Conservation (phyloP, 1,139 yeast species). For the Suhomyces bolitotheri region DNA sequence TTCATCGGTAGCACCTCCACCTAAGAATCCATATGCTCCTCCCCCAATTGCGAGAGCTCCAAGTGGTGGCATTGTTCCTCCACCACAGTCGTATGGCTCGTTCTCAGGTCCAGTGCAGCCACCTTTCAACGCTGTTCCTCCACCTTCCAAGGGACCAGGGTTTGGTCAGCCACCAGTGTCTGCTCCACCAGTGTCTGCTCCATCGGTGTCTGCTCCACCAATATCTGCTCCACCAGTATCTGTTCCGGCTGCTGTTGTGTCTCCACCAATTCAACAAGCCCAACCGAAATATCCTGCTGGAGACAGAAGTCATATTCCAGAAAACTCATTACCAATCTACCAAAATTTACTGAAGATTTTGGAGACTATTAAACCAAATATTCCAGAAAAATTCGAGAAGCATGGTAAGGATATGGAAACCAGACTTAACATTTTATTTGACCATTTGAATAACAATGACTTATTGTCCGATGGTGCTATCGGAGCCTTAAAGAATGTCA, state of each 20-base stretch:
- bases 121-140: conserved; percentile 22
- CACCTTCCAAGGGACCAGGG: conserved; percentile 16
- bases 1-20: conserved; percentile 20
- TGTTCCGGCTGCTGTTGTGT: conserved; percentile 11
- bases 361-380: conserved; percentile 64
- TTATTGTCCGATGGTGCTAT: conserved; percentile 60
- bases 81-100: conserved; percentile 19
- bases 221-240: conserved; percentile 10
- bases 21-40: conserved; percentile 47
- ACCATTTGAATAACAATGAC: conserved; percentile 76
- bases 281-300: conserved; percentile 60
- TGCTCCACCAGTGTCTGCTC: conserved; percentile 8
- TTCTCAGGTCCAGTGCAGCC: conserved; percentile 5
- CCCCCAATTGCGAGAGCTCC: conserved; percentile 5
- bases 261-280: conserved; percentile 20
- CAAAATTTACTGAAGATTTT: conserved; percentile 55
- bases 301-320: conserved; percentile 70
- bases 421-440: conserved; percentile 74
- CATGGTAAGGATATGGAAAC: conserved; percentile 83
- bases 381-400: conserved; percentile 73
- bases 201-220: conserved; percentile 15
- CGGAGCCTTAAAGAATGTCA: conserved; percentile 51
- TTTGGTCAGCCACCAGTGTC: conserved; percentile 10
- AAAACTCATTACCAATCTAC: conserved; percentile 57
- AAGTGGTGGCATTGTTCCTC: conserved; percentile 18